Base-by-base conservation (phyloP, 2,329 filamentous ascomycete genomes). In the Diaporthe vexans region DNA sequence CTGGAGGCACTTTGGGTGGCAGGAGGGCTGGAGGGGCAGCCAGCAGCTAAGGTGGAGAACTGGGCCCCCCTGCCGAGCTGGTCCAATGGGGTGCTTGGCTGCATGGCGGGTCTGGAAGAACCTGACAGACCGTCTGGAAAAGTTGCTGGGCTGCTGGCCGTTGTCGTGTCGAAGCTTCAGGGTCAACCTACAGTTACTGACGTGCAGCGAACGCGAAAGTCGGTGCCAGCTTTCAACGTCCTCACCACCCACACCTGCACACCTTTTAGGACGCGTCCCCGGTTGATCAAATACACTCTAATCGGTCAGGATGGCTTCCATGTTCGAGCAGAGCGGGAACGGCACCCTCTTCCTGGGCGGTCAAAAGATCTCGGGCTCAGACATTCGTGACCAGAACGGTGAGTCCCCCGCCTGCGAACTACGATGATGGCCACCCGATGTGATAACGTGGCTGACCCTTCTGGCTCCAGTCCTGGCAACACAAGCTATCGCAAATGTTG, bases 301-400 rank as follows among this genome's bases (percentile, higher is more conserved):
- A 17, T 33, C 43, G 63, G 58, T 65, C 57, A 81, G 76, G 77
- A 99, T 99, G 97, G 93, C 95, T 84, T 94, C 94, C 82, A 95
- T 99, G 85, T 99, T 98, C 82, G 95, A 98, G 87, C 94, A 97
- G 87, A 94, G 95, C 82, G 91, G 95, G 83, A 97, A 97, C 83
- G 97, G 97, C 84, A 98, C 95, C 81, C 90, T 99, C 80, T 99
- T 99, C 88, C 91, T 99, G 77, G 97, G 97, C 80, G 97, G 97
- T 83, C 92, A 95, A 86, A 99, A 99, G 91, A 97, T 98, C 85
- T 98, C 94, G 79, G 97, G 97, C 79, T 89, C 94, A 80, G 97
- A 99, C 86, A 97, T 99, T 84, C 91, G 97, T 83, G 97, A 99
- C 83, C 95, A 98, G 86, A 98, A 98, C 89, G 94, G 94, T 94